phyloP scores from a whole-genome alignment of 1,284 basidiomycete species.

The Porogramme epimiltina region DNA sequence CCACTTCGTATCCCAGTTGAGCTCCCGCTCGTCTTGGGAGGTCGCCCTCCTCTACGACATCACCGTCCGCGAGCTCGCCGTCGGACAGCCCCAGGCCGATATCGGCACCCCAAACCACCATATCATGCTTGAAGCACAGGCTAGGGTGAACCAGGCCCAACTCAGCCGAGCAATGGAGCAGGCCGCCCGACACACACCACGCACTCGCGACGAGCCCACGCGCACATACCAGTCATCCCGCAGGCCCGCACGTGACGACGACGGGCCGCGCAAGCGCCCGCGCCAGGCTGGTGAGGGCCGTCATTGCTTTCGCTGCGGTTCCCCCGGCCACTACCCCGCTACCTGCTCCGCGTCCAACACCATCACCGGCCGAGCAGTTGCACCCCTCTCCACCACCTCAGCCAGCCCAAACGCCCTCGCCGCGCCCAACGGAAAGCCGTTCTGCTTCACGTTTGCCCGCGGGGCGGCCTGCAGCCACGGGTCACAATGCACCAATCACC shows the following conservation, averaged over 20 bases:
- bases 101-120: no score
- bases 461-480: conserved; percentile 17
- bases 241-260: not conserved
- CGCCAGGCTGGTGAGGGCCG: not conserved
- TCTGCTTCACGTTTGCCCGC: conserved; percentile 26
- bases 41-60: no score
- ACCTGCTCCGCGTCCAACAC: conserved; percentile 24
- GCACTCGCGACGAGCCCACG: no score
- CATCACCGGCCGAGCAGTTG: conserved; percentile 19
- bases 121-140: no score
- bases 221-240: not conserved
- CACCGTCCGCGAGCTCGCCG: no score
- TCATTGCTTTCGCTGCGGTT: conserved; percentile 34
- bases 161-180: no score
- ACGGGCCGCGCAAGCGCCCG: not conserved
- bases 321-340: conserved; percentile 25
- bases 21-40: no score
- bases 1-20: no score
- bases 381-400: conserved; percentile 13
- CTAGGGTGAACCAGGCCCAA: no score
- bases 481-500: conserved; percentile 21
- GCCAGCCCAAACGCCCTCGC: conserved; percentile 16
- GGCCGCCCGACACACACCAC: no score
- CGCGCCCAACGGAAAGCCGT: conserved; percentile 12
- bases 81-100: no score